Conservation (phyloP, 1,139 yeast genomes). For the Yarrowia galli region DNA sequence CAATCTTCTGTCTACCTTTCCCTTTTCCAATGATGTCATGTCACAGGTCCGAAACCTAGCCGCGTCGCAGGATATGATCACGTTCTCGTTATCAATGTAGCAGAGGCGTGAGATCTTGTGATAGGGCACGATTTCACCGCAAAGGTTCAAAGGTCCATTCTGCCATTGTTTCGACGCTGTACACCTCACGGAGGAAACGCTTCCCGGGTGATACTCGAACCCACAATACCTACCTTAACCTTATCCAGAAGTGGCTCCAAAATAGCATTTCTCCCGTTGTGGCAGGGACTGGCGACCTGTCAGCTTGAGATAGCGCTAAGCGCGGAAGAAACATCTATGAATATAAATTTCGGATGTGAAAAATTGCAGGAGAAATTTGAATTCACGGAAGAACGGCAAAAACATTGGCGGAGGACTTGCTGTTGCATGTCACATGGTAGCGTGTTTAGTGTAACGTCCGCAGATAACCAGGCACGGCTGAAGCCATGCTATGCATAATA, state of each 20-base stretch:
- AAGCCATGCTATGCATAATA: constrained; percentile 8
- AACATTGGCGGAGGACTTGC: background rate
- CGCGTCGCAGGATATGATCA: no score
- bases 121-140: no score
- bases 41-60: no score
- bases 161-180: no score
- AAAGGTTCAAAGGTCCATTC: no score
- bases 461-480: constrained; percentile 19
- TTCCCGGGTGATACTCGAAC: background rate
- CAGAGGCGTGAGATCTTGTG: no score
- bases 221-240: background rate
- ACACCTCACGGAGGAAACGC: no score
- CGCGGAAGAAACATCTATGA: background rate
- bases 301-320: constrained; percentile 8
- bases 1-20: no score
- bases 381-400: background rate
- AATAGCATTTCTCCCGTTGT: constrained; percentile 5
- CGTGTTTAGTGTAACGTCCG: background rate
- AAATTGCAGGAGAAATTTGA: background rate
- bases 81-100: no score
- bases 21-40: no score
- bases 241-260: constrained; percentile 1
- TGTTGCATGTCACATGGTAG: background rate
- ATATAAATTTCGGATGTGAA: background rate
- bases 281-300: constrained; percentile 33